Conservation (phyloP, 31 red algal species). For the Endocladia muricata region DNA sequence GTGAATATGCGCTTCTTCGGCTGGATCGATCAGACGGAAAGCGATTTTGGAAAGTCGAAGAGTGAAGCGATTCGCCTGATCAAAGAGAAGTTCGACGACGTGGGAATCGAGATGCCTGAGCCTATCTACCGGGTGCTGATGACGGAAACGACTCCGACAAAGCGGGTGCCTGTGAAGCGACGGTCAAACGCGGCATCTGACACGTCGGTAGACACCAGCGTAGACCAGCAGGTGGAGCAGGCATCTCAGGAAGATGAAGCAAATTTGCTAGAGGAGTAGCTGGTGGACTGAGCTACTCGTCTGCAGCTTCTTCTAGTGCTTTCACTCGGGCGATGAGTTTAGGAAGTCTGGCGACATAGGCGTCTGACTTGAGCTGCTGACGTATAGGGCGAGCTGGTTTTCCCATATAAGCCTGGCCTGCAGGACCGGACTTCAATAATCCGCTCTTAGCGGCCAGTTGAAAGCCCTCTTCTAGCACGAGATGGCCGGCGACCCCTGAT, state of each 20-base stretch:
- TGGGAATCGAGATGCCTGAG: conserved; percentile 7
- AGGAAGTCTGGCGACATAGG: conserved; percentile 7
- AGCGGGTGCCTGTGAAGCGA: no score
- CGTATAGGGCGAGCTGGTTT: conserved; percentile 1
- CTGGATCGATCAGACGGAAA: background rate
- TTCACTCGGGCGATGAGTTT: conserved; percentile 1
- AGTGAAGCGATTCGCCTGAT: conserved; percentile 8
- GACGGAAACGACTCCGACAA: no score
- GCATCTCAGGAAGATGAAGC: no score
- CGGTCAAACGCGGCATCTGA: no score
- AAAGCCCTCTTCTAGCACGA: conserved; percentile 7
- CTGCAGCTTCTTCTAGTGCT: conserved; percentile 8
- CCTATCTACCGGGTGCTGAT: background rate
- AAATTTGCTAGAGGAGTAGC: no score
- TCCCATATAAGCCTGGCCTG: conserved; percentile 2
- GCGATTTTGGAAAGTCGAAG: background rate
- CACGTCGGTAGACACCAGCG: no score
- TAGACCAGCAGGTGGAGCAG: no score
- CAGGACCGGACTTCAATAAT: conserved; percentile 1
- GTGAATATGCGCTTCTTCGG: background rate
- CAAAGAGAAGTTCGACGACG: background rate
- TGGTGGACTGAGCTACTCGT: no score
- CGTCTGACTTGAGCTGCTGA: background rate
- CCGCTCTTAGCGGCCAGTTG: conserved; percentile 4
- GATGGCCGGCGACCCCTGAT: conserved; percentile 20